Percentiles rank a stretch among this genome's conserved stretches.
Conservation (phyloP, 176 grass and related monocot species). For the Cenchrus americanus region DNA sequence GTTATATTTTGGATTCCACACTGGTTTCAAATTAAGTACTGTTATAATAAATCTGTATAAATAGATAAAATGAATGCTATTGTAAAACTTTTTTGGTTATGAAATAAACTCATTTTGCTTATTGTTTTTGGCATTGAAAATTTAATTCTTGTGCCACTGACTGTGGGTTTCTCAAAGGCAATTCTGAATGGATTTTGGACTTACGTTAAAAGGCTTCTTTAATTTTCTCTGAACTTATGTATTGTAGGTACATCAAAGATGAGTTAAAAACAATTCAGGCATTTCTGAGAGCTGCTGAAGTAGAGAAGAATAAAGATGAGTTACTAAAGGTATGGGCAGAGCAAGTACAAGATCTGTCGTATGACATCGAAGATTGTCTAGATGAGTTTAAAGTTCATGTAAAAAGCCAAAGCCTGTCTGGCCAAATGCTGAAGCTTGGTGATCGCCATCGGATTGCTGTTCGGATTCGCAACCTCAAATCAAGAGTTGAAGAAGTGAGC, state of each 20-base stretch:
- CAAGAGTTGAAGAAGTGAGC: constrained; percentile 45
- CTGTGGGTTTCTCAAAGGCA: background rate
- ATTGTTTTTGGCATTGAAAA: background rate
- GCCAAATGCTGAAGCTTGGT: constrained; percentile 6
- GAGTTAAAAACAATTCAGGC: constrained; percentile 50
- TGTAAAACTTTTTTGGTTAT: background rate
- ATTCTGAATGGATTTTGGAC: background rate
- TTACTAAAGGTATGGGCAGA: constrained; percentile 31
- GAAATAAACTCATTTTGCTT: background rate
- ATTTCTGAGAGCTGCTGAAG: constrained; percentile 41
- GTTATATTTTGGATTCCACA: background rate
- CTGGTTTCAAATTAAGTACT: background rate
- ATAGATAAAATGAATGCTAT: background rate
- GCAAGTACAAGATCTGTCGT: constrained; percentile 45
- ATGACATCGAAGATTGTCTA: constrained; percentile 49
- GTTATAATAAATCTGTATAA: background rate
- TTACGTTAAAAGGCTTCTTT: background rate
- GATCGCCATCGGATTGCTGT: constrained; percentile 36
- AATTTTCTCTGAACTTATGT: background rate
- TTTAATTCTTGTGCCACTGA: background rate
- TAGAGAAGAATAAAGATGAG: constrained; percentile 20
- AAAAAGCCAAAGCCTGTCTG: background rate
- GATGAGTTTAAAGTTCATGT: constrained; percentile 45
- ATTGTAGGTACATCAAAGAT: constrained; percentile 45
- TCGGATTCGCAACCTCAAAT: constrained; percentile 39